phyloP scores from a whole-genome alignment of 768 basidiomycete species.

The Cystoderma amianthinum region DNA sequence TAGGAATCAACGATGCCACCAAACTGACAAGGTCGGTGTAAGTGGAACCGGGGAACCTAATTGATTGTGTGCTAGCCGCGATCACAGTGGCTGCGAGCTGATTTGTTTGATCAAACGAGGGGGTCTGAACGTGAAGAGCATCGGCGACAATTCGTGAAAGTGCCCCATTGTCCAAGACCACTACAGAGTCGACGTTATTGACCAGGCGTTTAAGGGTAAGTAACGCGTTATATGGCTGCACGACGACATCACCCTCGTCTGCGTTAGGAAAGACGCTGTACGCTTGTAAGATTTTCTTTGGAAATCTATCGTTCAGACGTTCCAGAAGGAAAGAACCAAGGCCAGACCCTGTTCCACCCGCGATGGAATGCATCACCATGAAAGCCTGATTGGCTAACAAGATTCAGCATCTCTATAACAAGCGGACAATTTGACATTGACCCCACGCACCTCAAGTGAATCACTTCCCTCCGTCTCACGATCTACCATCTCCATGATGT shows the following conservation, averaged over 20 bases:
- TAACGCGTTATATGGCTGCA: constrained; percentile 96
- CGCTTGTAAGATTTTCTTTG: constrained; percentile 98
- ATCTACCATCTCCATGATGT: constrained; percentile 98
- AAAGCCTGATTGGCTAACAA: constrained; percentile 57
- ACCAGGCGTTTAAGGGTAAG: constrained; percentile 90
- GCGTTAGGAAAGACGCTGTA: constrained; percentile 98
- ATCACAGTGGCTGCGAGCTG: constrained; percentile 93
- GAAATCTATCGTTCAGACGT: constrained; percentile 94
- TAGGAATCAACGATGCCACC: constrained; percentile 93
- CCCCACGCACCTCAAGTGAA: constrained; percentile 72
- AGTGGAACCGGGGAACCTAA: constrained; percentile 98
- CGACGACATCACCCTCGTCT: constrained; percentile 92
- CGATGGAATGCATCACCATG: constrained; percentile 98
- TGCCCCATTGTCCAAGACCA: constrained; percentile 96
- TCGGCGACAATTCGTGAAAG: constrained; percentile 90
- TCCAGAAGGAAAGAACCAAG: constrained; percentile 98
- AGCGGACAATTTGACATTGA: not conserved
- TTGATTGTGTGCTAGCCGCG: constrained; percentile 93
- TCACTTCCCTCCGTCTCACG: constrained; percentile 97
- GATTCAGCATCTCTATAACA: not conserved
- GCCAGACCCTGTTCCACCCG: constrained; percentile 97
- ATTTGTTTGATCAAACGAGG: constrained; percentile 88
- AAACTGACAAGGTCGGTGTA: constrained; percentile 98
- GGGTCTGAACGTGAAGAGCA: constrained; percentile 80
- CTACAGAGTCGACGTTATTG: constrained; percentile 95